Evolutionary conservation across 257 asterid species (phyloP).

Genomic region (Cinchona pubescens): DNA sequence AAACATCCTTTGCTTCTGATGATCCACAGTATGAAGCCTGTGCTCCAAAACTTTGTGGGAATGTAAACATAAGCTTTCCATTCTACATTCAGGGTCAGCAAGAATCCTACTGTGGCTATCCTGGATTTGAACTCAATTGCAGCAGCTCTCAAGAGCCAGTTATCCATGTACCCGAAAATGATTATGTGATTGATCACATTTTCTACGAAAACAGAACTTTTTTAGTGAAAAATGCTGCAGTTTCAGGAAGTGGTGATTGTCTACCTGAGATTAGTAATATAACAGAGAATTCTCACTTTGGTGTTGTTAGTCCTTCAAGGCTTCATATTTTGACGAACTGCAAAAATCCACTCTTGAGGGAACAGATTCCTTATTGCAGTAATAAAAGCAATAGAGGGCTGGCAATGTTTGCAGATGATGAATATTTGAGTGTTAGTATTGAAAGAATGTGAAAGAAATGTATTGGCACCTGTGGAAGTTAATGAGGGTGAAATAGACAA

Average conservation of each 20-base stretch:
- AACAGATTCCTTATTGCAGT: not conserved
- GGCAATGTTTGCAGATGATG: slow-evolving; percentile 35
- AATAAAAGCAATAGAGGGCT: slow-evolving; percentile 17
- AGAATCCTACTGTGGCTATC: slow-evolving; percentile 47
- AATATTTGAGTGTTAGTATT: slow-evolving; percentile 24
- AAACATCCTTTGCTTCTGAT: slow-evolving; percentile 34
- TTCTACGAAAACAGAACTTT: slow-evolving; percentile 22
- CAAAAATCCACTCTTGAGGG: not conserved
- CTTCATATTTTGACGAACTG: slow-evolving; percentile 49
- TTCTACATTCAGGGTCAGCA: slow-evolving; percentile 37
- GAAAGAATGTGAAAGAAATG: slow-evolving; percentile 29
- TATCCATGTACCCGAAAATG: slow-evolving; percentile 26
- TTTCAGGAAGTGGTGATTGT: slow-evolving; percentile 19
- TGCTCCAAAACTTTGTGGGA: slow-evolving; percentile 27
- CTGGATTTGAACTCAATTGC: slow-evolving; percentile 41
- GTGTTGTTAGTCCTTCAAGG: not conserved
- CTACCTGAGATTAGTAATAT: slow-evolving; percentile 33
- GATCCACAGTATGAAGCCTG: slow-evolving; percentile 44
- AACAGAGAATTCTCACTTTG: not conserved
- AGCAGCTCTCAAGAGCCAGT: slow-evolving; percentile 31
- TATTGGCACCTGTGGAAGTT: slow-evolving; percentile 47
- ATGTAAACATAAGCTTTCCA: slow-evolving; percentile 52
- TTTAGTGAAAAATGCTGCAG: slow-evolving; percentile 29
- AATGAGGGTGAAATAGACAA: slow-evolving; percentile 9
- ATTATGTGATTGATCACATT: slow-evolving; percentile 35